Evolutionary conservation across 768 basidiomycete species (phyloP).

Genomic region (Leccinellum luteum): DNA sequence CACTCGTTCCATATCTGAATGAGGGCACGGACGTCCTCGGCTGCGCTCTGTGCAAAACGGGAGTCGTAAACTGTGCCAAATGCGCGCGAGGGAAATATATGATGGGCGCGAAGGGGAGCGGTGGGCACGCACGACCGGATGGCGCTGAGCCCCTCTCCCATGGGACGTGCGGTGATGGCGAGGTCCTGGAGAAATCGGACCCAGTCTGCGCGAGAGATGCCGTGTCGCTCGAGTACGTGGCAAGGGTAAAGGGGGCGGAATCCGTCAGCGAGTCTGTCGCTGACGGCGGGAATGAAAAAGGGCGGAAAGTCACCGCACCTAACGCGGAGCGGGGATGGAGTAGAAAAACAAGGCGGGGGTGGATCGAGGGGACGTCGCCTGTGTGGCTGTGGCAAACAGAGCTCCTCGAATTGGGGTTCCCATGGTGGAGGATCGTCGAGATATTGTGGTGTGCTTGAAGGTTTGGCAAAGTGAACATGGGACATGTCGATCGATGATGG

Average conservation of each 20-base stretch:
- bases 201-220: slow-evolving; percentile 28
- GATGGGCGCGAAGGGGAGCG: slow-evolving; percentile 10
- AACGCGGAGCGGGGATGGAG: slow-evolving; percentile 25
- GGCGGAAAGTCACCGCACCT: slow-evolving; percentile 27
- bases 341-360: slow-evolving; percentile 31
- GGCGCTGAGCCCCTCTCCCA: slow-evolving; percentile 20
- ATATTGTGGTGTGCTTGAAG: not conserved
- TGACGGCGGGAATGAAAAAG: slow-evolving; percentile 25
- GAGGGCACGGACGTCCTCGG: slow-evolving; percentile 26
- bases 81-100: slow-evolving; percentile 13
- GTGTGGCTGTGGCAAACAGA: slow-evolving; percentile 1
- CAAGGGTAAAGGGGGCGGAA: slow-evolving; percentile 28
- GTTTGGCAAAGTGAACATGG: not conserved
- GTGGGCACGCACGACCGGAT: slow-evolving; percentile 22
- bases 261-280: slow-evolving; percentile 21
- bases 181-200: slow-evolving; percentile 31
- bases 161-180: slow-evolving; percentile 26
- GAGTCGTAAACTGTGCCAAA: slow-evolving; percentile 21
- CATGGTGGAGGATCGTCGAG: slow-evolving; percentile 23
- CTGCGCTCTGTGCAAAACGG: slow-evolving; percentile 15
- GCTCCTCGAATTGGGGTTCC: slow-evolving; percentile 27
- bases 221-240: slow-evolving; percentile 26
- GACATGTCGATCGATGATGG: not conserved
- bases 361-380: slow-evolving; percentile 29
- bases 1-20: slow-evolving; percentile 31